phyloP scores from a whole-genome alignment of 352 stramenopile genomes.

The Aphanomyces astaci region DNA sequence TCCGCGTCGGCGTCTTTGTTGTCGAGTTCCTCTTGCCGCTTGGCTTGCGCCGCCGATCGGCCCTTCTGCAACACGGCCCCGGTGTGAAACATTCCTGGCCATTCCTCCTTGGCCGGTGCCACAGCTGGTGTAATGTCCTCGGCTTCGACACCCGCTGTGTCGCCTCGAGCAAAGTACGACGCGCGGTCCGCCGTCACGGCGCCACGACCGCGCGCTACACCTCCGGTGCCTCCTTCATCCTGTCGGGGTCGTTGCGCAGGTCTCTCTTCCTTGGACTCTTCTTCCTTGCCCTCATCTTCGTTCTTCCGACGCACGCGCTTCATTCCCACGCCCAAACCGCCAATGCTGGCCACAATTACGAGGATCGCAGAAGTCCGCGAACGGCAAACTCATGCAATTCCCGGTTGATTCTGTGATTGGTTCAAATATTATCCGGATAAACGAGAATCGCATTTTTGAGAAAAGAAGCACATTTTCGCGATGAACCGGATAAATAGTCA shows the following conservation, averaged over 20 bases:
- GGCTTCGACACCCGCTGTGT: slow-evolving; percentile 15
- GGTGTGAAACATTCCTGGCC: slow-evolving; percentile 73
- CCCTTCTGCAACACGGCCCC: slow-evolving; percentile 52
- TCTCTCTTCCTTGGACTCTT: slow-evolving; percentile 5
- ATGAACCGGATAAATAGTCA: neutral
- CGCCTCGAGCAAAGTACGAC: slow-evolving; percentile 32
- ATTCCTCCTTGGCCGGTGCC: slow-evolving; percentile 26
- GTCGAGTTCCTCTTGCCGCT: slow-evolving; percentile 41
- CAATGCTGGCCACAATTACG: neutral
- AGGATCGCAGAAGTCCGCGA: neutral
- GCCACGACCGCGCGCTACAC: slow-evolving; percentile 25
- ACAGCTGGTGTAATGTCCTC: slow-evolving; percentile 9
- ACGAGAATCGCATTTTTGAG: too few relatives aligned
- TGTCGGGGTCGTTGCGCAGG: neutral
- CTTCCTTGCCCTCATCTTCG: neutral
- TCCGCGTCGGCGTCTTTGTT: slow-evolving; percentile 30
- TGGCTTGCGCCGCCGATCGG: slow-evolving; percentile 47
- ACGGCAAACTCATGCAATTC: neutral
- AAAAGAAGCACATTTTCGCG: neutral
- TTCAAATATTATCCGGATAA: neutral
- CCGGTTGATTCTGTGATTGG: neutral
- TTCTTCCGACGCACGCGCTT: neutral
- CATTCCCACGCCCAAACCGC: neutral
- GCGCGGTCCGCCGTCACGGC: slow-evolving; percentile 27
- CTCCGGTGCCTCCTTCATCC: neutral